A percentile compares a stretch with the other conserved stretches of the same genome.
Conservation (phyloP, 2,329 filamentous ascomycete species). For the Colletotrichum sp. region DNA sequence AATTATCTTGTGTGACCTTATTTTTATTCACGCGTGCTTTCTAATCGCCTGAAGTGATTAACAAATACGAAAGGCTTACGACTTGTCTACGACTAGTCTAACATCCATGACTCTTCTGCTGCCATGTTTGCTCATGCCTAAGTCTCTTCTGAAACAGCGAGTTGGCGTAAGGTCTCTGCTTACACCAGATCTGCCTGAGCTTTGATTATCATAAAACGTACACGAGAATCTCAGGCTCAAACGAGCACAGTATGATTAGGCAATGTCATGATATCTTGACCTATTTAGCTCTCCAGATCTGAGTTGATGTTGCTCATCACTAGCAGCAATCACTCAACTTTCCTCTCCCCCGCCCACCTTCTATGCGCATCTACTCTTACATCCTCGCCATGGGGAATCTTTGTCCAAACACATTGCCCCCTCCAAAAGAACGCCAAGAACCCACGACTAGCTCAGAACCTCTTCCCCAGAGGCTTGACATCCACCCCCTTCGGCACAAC, state of each 20-base stretch:
- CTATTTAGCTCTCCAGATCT: not conserved
- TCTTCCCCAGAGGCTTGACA: slow-evolving; percentile 4
- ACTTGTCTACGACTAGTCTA: too few relatives aligned
- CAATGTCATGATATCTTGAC: not conserved
- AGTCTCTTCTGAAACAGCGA: too few relatives aligned
- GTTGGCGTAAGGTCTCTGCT: too few relatives aligned
- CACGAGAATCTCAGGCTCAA: not conserved
- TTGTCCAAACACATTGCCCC: not conserved
- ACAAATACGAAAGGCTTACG: too few relatives aligned
- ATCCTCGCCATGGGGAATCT: not conserved
- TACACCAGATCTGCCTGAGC: too few relatives aligned
- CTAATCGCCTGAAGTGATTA: too few relatives aligned
- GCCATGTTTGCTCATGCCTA: too few relatives aligned
- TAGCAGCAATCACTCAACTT: not conserved
- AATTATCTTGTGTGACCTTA: too few relatives aligned
- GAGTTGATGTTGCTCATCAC: not conserved
- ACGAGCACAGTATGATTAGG: not conserved
- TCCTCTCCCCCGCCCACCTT: not conserved
- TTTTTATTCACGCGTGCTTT: too few relatives aligned
- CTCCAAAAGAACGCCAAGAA: not conserved
- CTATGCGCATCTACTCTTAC: not conserved
- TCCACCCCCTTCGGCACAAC: slow-evolving; percentile 19
- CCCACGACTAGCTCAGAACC: not conserved
- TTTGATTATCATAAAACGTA: rapidly evolving
- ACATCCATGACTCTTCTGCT: too few relatives aligned